Percentiles rank a stretch among this genome's conserved stretches.
These are phyloP conservation scores for Ilyonectria robusta DNA, from an alignment of 2,329 filamentous ascomycete species.

Conservation along the genomic window DNA sequence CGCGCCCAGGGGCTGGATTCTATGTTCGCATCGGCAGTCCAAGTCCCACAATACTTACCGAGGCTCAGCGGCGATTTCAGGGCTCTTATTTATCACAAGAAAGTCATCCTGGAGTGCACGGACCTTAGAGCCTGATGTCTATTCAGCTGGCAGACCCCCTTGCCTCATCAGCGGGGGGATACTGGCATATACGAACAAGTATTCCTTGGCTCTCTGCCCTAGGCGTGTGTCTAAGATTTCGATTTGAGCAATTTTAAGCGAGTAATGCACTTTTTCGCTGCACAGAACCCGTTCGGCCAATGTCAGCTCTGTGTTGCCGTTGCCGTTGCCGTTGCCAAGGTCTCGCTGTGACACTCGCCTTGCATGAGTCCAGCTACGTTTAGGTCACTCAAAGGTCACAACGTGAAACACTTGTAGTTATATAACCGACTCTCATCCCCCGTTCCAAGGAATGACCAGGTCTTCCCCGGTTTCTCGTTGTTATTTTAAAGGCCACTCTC, in stretches of 20 bases:
- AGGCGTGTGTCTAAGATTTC: not conserved
- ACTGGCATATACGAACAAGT: not conserved
- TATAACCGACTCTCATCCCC: no score
- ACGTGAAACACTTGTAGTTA: no score
- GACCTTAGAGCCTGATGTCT: not conserved
- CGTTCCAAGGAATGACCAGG: no score
- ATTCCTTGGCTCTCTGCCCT: not conserved
- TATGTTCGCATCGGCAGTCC: not conserved
- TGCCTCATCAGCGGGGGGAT: not conserved
- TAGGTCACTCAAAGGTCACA: no score
- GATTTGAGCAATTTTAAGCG: not conserved
- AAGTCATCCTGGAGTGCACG: not conserved
- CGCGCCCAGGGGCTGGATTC: constrained; percentile 16
- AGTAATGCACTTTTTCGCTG: not conserved
- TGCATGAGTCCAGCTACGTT: no score
- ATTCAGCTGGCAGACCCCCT: not conserved
- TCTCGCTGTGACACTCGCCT: no score
- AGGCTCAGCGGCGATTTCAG: not conserved
- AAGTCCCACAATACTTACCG: constrained; percentile 4
- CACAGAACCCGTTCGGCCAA: no score
- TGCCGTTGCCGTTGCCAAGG: no score
- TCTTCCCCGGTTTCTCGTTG: no score
- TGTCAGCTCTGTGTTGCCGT: no score
- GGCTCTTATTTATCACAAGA: not conserved
- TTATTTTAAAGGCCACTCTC: no score